Conservation (phyloP, 176 grass and related monocot genomes). For the Musa schizocarpa region DNA sequence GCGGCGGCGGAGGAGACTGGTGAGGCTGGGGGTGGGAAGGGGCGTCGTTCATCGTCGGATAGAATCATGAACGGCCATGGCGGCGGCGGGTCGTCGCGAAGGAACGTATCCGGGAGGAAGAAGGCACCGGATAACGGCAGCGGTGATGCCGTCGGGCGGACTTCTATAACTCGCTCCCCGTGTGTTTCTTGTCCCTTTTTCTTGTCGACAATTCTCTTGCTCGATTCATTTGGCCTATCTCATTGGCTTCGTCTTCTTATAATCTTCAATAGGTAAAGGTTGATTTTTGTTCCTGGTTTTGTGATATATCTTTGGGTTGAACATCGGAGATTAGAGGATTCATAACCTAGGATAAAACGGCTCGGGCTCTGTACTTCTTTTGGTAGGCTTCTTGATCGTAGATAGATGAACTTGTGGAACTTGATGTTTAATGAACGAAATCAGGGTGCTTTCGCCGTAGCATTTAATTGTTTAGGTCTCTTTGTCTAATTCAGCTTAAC, state of each 20-base stretch:
- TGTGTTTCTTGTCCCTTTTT: background rate
- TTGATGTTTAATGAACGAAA: background rate
- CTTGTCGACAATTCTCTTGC: background rate
- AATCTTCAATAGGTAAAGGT: too few species aligned
- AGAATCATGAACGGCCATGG: background rate
- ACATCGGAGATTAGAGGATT: too few species aligned
- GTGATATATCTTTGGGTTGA: too few species aligned
- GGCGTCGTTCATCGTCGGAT: background rate
- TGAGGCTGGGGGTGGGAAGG: background rate
- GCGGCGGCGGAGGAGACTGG: background rate
- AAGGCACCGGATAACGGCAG: slow-evolving; percentile 4
- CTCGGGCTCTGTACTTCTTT: background rate
- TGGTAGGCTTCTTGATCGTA: too few species aligned
- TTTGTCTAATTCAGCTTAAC: background rate
- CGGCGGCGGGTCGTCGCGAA: background rate
- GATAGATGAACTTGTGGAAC: background rate
- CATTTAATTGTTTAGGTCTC: background rate
- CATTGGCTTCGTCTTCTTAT: background rate
- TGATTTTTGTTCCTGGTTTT: too few species aligned
- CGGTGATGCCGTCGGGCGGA: slow-evolving; percentile 3
- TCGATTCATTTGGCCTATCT: background rate
- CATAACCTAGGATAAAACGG: background rate
- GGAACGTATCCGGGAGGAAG: slow-evolving; percentile 21
- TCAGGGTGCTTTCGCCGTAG: background rate
- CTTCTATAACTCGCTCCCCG: slow-evolving; percentile 28